Percentiles rank a stretch among this genome's conserved stretches.
phyloP scores from a whole-genome alignment of 768 basidiomycete genomes.

The Trametes villosa region DNA sequence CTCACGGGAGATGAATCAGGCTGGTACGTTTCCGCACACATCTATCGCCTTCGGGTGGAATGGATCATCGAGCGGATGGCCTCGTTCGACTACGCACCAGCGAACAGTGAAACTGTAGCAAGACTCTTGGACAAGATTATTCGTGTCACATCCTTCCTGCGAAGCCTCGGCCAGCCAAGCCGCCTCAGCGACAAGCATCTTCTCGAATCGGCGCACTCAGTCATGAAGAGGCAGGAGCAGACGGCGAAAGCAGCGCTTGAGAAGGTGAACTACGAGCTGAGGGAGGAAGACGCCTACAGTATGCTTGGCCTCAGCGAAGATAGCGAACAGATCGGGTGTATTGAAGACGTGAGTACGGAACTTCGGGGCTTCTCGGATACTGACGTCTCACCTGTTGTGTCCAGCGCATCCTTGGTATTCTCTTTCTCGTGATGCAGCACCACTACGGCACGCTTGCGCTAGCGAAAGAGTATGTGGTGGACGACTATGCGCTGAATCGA shows the following conservation, averaged over 20 bases:
- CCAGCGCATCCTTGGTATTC: not conserved
- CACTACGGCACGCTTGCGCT: not conserved
- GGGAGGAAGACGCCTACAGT: not conserved
- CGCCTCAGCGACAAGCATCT: not conserved
- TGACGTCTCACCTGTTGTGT: not conserved
- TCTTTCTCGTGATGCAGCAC: not conserved
- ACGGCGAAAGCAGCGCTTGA: not conserved
- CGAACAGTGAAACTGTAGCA: not conserved
- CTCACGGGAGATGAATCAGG: not conserved
- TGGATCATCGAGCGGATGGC: not conserved
- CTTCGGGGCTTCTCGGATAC: not conserved
- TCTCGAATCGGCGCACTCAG: not conserved
- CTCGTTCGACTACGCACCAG: not conserved
- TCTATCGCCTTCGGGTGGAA: conserved; percentile 1
- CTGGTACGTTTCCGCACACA: not conserved
- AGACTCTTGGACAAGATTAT: not conserved
- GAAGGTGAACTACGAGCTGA: not conserved
- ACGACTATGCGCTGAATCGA: not conserved
- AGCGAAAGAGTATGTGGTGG: not conserved
- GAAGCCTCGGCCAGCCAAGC: not conserved
- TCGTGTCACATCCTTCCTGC: not conserved
- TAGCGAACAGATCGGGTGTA: not conserved
- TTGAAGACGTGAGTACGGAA: not conserved
- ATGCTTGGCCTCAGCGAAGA: not conserved
- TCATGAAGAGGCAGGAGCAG: conserved; percentile 2